A percentile compares a stretch with the other conserved stretches of the same genome.
Conservation (phyloP, 495 filamentous ascomycete species). For the Zalerion maritima region DNA sequence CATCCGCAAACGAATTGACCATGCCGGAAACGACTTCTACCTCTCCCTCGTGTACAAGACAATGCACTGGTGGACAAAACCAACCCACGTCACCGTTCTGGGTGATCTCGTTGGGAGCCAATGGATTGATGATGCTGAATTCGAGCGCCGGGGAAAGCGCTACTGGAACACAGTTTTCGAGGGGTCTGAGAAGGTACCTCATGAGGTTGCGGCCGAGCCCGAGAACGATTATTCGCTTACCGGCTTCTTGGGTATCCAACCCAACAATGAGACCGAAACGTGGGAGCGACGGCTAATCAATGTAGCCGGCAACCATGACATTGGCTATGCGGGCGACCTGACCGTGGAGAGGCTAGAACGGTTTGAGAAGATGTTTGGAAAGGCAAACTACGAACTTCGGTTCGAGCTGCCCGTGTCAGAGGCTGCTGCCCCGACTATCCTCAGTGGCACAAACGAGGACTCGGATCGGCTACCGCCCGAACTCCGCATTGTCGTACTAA, state of each 20-base stretch:
- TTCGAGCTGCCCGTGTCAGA: conserved; percentile 44
- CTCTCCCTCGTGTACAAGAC: conserved; percentile 87
- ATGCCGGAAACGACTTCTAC: conserved; percentile 89
- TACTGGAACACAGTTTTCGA: conserved; percentile 76
- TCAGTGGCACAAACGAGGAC: conserved; percentile 17
- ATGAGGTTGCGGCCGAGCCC: conserved; percentile 38
- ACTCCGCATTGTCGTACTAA: conserved; percentile 72
- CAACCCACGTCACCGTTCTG: conserved; percentile 78
- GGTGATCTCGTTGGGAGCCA: conserved; percentile 93
- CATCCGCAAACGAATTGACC: conserved; percentile 65
- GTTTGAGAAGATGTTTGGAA: conserved; percentile 74
- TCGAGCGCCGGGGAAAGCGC: conserved; percentile 48
- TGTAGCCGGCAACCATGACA: conserved; percentile 86
- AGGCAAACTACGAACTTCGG: conserved; percentile 69
- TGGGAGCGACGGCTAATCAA: conserved; percentile 76
- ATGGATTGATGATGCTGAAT: conserved; percentile 82
- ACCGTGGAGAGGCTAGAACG: conserved; percentile 52
- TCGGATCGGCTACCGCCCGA: conserved; percentile 37
- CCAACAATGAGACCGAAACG: conserved; percentile 25
- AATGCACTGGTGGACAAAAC: conserved; percentile 60
- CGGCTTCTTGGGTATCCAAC: conserved; percentile 31
- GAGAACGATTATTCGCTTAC: conserved; percentile 33
- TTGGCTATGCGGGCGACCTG: conserved; percentile 89
- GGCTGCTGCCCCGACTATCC: conserved; percentile 16
- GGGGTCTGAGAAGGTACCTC: conserved; percentile 49